Base-by-base conservation (phyloP, 768 basidiomycete species). In the Termitomyces sp. region DNA sequence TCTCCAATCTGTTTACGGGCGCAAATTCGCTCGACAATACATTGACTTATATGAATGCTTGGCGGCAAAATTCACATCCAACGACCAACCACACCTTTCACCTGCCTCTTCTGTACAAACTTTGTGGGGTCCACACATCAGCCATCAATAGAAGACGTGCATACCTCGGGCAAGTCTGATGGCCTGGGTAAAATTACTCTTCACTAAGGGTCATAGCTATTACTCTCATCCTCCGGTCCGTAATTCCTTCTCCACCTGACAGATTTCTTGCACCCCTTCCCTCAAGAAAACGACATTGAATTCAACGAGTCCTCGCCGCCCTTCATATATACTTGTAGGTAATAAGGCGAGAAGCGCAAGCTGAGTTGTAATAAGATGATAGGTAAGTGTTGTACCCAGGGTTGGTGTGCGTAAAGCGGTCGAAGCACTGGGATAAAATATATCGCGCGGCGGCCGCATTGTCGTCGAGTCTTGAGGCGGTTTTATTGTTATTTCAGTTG, bases 281-380 rank as follows among this genome's bases (percentile, higher is more conserved):
- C 92, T 72, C 68, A 94, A 89, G 70, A 86, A 92, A 38, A 91
- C 86, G 3, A 94, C 87, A 65, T 94, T 94, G 72, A 88, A 93
- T 67, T 94, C 92, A 32, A 94, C 76, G 47, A 93, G 74, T 22
- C 89, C 90, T 18, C 89, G 77, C 55, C 87, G 79, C 59, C 81
- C 78, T 53, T 92, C 87, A 62, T 82, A 92, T 48, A 90, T 84
- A 33, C 78, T 74, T 2, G 89, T 87, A 28, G 88, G 88, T 18
- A 94, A 67, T 53, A 93, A 73, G 3, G 89, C 88, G 53, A 94
- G 73, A 51, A 90, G 74, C 14, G 85, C 86, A 24, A 90, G 79
- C 56, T 82, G 83, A 57, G 82, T 80, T 56, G 89, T 91, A 63
- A 94, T 83, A 49, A 87, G 76, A 71, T 94, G 90, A 70, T 91